These are phyloP conservation scores for Hypoxylon sp. DNA, from an alignment of 2,329 filamentous ascomycete species.

Conservation along the genomic window DNA sequence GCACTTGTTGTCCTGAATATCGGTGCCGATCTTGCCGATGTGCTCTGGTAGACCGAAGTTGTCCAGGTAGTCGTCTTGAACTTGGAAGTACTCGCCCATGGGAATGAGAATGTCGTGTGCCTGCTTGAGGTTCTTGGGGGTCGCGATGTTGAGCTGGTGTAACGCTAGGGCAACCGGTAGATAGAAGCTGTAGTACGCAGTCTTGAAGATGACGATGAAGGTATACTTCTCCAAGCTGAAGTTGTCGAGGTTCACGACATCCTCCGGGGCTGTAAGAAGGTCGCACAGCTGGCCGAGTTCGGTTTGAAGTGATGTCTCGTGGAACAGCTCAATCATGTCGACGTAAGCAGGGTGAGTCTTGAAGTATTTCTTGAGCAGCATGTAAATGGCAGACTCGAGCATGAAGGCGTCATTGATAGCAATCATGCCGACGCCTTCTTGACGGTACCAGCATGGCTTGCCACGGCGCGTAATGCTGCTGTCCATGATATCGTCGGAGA, in stretches of 20 bases:
- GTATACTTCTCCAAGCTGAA: constrained; percentile 95
- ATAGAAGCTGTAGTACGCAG: constrained; percentile 99
- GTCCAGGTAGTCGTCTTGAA: constrained; percentile 99
- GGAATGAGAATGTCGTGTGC: constrained; percentile 94
- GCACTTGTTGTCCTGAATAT: constrained; percentile 99
- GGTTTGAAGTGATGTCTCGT: constrained; percentile 93
- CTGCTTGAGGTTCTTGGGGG: constrained; percentile 88
- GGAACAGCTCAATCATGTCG: constrained; percentile 95
- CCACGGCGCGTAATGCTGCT: constrained; percentile 93
- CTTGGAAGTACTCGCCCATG: constrained; percentile 98
- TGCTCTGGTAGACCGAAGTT: constrained; percentile 93
- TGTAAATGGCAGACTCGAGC: constrained; percentile 91
- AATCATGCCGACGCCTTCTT: constrained; percentile 89
- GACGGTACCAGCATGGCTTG: constrained; percentile 95
- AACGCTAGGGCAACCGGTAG: constrained; percentile 93
- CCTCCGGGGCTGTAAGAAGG: constrained; percentile 94
- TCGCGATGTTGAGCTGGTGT: constrained; percentile 86
- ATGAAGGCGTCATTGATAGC: constrained; percentile 99
- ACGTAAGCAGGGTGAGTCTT: constrained; percentile 87
- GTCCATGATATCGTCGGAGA: constrained; percentile 99
- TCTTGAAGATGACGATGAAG: constrained; percentile 99
- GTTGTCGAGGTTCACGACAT: constrained; percentile 91
- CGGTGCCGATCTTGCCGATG: constrained; percentile 98
- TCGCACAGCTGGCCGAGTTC: constrained; percentile 96
- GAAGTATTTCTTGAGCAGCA: constrained; percentile 94